Base-by-base conservation (phyloP, 148 eudicot species). In the Bassia scoparia region DNA sequence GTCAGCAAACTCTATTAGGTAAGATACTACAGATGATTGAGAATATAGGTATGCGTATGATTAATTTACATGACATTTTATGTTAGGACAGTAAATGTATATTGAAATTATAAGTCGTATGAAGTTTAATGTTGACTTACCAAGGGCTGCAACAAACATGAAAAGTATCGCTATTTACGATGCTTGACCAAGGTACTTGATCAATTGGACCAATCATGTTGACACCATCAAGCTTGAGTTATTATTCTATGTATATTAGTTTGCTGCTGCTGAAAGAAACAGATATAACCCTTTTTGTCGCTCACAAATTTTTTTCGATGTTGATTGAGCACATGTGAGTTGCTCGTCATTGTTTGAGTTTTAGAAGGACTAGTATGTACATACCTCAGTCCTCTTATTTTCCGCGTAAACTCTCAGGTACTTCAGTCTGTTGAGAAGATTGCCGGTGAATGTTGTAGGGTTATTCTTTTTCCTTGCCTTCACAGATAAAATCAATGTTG, bases 341-440 rank as follows among this genome's bases (percentile, higher is more conserved):
- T n/a, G n/a, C n/a, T n/a, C n/a, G n/a, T n/a, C n/a, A n/a, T n/a
- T n/a, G n/a, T n/a, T n/a, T n/a, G n/a, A n/a, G n/a, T n/a, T n/a
- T n/a, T n/a, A n/a, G n/a, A n/a, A n/a, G n/a, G n/a, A n/a, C n/a
- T n/a, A n/a, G 15, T 48, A 11, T n/a, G n/a, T 11, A 56, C 27
- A 7, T 84, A 89, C 98, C 98, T 93, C 90, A 15, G 84, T 30
- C 98, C 98, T 73, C 67, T 84, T 23, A 18, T 77, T 71, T 63
- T 89, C 73, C 90, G 75, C 1, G 83, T 2, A 26, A 82, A 67
- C 10, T 90, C 94, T 0, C n/a, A 93, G 80, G 55, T 83, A 74
- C 69, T n/a, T 81, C 81, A 49, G 85, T n/a, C 89, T 27, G 88
- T 90, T 68, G 90, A 84, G 68, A 78, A 69, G 64, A 87, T 87